Base-by-base conservation (phyloP, 371 early-diverging fungal genomes). In the Rhizopus arrhizus region DNA sequence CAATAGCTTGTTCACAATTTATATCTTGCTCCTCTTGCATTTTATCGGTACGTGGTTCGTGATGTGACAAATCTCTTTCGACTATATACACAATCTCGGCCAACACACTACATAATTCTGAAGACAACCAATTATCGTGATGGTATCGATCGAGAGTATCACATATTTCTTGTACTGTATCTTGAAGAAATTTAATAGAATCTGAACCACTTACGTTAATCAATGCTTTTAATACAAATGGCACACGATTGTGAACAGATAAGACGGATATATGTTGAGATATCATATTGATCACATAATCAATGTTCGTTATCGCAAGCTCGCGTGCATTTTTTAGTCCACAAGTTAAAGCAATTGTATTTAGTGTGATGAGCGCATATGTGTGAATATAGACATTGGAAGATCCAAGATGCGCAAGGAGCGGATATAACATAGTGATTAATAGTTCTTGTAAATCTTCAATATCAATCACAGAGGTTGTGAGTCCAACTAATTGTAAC, bases 201-300 rank as follows among this genome's bases (percentile, higher is more conserved):
- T 58, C 64, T 2, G 56, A 54, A 2, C 85, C 85, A 15, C 80
- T 82, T 1, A 86, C 70, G 12, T 69, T 64, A 32, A 88, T 67
- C 34, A 85, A 62, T 1, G 88, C 87, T 8, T 69, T 73, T 33
- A 89, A 63, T 5, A 89, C 86, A 41, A 74, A 60, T 0, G 87
- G 85, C 4, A 85, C 75, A 3, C 72, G 59, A 0, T 79, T 75
- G 59, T 86, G 75, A 16, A 62, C 53, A 2, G 55, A 51, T 11
- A 86, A 43, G 29, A 80, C 54, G 4, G 76, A 62, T 1, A 89
- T 68, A 12, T 82, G 77, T 13, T 74, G 72, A 3, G 83, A 78
- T 2, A 85, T 74, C 45, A 67, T 69, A 56, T 89, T 85, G 36
- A 88, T 78, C 11, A 88, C 66, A 60, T 89, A 88, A 59, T 89